Base-by-base conservation (phyloP, 345 rosid species). In the Schrenkiella parvula region DNA sequence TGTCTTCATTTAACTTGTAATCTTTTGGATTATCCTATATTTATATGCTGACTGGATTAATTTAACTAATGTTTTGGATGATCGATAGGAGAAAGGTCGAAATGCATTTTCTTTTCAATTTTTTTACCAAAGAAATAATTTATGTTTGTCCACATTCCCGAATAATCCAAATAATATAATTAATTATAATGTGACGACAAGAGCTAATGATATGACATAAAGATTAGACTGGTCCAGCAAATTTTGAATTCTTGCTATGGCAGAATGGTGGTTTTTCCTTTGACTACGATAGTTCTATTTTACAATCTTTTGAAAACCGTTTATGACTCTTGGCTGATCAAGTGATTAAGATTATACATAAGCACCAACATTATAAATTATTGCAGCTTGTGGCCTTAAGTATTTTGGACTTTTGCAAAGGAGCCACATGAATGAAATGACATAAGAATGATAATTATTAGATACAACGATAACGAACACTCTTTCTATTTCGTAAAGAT, bases 141-240 rank as follows among this genome's bases (percentile, higher is more conserved):
- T 15, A n/a, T 29, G 4, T 8, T n/a, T 63, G 28, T 50, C 31
- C 5, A 42, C 41, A 41, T 39, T 51, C 68, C 68, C 74, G 64
- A 75, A 52, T 9, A 10, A 39, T 75, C 68, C 73, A 66, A 22
- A 32, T 31, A 32, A 41, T 51, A 68, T 25, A 23, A 28, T n/a
- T n/a, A n/a, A 68, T 43, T 32, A 52, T n/a, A 41, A 13, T 34
- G 64, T 22, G 37, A 75, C 42, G 79, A 75, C 79, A 75, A 75
- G 64, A 52, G 79, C 79, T 75, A 68, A 75, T 68, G 79, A 75
- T 75, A 60, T 61, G 74, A 68, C 79, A 52, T 75, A 32, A 60
- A 75, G 79, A 32, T 60, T 60, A 52, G 55, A 23, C 64, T 75
- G 64, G 69, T 75, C 69, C 74, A 68, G 8, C 69, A 75, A 31